Conservation (phyloP, 148 eudicot genomes). For the Chenopodium berlandieri region DNA sequence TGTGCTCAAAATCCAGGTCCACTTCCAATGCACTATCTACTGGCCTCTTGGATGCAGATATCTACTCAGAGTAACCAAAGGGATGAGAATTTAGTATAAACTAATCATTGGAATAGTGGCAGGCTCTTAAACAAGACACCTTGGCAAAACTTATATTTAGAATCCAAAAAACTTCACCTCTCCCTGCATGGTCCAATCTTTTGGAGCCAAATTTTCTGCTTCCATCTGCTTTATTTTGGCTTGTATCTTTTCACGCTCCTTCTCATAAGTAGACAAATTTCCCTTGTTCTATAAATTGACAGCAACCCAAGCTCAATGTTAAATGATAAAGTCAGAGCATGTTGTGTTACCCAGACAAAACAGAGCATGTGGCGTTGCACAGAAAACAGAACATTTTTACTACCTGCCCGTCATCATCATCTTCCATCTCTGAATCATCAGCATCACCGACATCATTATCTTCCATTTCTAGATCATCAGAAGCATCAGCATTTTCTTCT, state of each 20-base stretch:
- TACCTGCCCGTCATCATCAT: constrained; percentile 34
- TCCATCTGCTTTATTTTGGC: constrained; percentile 79
- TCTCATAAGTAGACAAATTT: constrained; percentile 76
- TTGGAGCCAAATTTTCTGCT: constrained; percentile 71
- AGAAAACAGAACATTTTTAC: background rate
- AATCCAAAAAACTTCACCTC: constrained; percentile 50
- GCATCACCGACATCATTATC: constrained; percentile 1
- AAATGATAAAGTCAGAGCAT: background rate
- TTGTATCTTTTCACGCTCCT: constrained; percentile 55
- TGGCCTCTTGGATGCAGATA: constrained; percentile 87
- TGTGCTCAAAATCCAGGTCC: constrained; percentile 92
- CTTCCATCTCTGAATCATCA: constrained; percentile 13
- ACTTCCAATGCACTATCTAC: constrained; percentile 93
- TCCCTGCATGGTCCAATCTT: constrained; percentile 90
- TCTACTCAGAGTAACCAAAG: constrained; percentile 39
- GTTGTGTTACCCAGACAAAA: too few relatives aligned
- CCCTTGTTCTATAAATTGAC: constrained; percentile 38
- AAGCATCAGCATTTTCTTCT: constrained; percentile 27
- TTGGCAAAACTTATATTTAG: background rate
- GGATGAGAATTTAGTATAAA: background rate
- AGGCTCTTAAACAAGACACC: background rate
- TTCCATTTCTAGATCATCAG: constrained; percentile 16
- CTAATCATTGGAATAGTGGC: constrained; percentile 1
- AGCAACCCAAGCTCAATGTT: constrained; percentile 6
- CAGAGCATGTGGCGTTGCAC: too few relatives aligned